Evolutionary conservation across 139 green algal genomes (phyloP), one percentile per base, ranked within the genome.

Genomic region (Chlamydomonas applanata): DNA sequence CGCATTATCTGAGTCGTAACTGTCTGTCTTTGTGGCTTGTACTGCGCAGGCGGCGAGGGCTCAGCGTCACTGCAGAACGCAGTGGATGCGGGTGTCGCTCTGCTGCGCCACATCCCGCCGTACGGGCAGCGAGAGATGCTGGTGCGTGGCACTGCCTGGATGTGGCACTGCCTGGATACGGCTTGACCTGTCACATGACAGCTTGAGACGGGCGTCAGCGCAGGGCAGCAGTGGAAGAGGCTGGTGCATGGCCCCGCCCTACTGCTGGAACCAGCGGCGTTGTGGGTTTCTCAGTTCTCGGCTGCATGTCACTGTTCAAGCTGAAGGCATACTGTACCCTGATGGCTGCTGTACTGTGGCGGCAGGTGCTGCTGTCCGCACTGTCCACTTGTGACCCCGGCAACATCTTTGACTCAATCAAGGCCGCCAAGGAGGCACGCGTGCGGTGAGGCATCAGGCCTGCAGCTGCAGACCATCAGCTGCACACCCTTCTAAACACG

Each of bases 361-460:
- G 40, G 63, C 65, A 99, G 33, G 57, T 97, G 25, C 60, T 99
- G 62, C 84, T 96, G 56, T 85, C 94, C 1, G 88, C 86, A 2
- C 84, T 99, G 17, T 86, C 79, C 52, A 97, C 87, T 0, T 97
- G 92, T 72, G 96, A 99, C 87, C 95, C 96, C 2, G 94, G 93
- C n/a, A 87, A 94, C 73, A 84, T 99, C n/a, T 74, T 85, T 30
- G 85, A 82, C 27, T 81, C 74, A 73, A 92, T 98, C n/a, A 79
- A 86, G 59, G 67, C 80, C 46, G 63, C 52, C 52, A 82, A 78
- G 71, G 78, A 85, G 9, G 71, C 74, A 2, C 72, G 85, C 24
- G 79, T 85, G 71, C 79, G 62, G 77, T 94, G 72, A n/a, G 74
- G 59, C 36, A 3, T 14, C 16, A 9, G 22, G 4, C 22, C 13